Evolutionary conservation across 768 basidiomycete species (phyloP).

Genomic region (Royoungia palumana): DNA sequence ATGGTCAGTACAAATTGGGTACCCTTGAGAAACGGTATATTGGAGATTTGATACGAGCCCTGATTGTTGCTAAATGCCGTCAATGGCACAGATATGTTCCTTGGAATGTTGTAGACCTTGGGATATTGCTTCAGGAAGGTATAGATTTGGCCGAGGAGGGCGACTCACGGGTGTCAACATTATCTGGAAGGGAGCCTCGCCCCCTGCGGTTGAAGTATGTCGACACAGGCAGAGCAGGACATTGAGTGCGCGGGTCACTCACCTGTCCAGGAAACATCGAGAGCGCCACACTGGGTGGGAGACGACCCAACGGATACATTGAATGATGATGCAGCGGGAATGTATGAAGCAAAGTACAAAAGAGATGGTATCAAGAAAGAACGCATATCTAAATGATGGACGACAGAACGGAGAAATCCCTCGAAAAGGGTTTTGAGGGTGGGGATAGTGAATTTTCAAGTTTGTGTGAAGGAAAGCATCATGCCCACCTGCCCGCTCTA

Average conservation of each 20-base stretch:
- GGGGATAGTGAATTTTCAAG: constrained; percentile 1
- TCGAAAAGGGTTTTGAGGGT: constrained; percentile 3
- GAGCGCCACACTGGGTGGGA: constrained; percentile 59
- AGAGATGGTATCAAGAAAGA: constrained; percentile 23
- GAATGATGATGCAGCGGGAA: constrained; percentile 29
- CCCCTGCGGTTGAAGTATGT: constrained; percentile 40
- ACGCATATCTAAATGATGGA: constrained; percentile 26
- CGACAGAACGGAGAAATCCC: constrained; percentile 8
- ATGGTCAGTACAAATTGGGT: constrained; percentile 54
- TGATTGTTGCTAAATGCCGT: constrained; percentile 51
- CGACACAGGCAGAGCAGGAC: neutral
- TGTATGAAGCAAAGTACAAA: constrained; percentile 22
- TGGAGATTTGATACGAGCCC: constrained; percentile 47
- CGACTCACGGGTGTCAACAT: constrained; percentile 49
- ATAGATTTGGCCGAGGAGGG: neutral
- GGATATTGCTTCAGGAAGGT: constrained; percentile 6
- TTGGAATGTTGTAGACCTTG: constrained; percentile 53
- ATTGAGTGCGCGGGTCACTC: constrained; percentile 15
- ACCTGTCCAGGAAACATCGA: constrained; percentile 66
- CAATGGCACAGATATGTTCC: constrained; percentile 52
- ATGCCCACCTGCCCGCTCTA: neutral
- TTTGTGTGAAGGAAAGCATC: constrained; percentile 3
- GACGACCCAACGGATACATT: constrained; percentile 47
- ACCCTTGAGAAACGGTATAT: constrained; percentile 40
- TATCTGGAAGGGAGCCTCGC: constrained; percentile 49